phyloP scores from a whole-genome alignment of 116 monocot genomes.

The Zostera marina region DNA sequence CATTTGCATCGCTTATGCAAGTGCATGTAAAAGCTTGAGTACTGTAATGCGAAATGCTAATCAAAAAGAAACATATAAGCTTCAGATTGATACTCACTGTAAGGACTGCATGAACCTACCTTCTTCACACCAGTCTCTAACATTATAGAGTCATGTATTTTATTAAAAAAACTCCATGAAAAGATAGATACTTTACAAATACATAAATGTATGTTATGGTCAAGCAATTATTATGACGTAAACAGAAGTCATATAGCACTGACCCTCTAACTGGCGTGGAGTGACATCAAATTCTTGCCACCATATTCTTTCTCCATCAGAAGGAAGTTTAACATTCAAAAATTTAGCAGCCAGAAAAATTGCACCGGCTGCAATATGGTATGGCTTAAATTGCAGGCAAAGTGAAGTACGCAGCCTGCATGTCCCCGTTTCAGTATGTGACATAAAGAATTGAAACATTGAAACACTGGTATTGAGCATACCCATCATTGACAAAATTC shows the following conservation, averaged over 20 bases:
- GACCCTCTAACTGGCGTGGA: constrained; percentile 32
- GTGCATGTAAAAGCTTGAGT: too few relatives aligned
- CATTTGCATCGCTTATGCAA: too few relatives aligned
- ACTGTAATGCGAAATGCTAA: too few relatives aligned
- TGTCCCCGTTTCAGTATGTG: constrained; percentile 4
- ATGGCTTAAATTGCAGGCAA: constrained; percentile 32
- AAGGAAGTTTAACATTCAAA: constrained; percentile 29
- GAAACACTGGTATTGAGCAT: constrained; percentile 5
- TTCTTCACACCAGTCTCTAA: not conserved
- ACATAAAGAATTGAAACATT: constrained; percentile 1
- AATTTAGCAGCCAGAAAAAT: constrained; percentile 36
- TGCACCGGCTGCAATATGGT: constrained; percentile 36
- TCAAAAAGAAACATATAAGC: too few relatives aligned
- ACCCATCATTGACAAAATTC: constrained; percentile 42
- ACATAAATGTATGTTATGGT: not conserved
- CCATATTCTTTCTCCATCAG: constrained; percentile 27
- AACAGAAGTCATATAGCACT: not conserved
- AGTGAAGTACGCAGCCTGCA: constrained; percentile 38
- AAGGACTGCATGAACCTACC: too few relatives aligned
- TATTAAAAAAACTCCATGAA: not conserved
- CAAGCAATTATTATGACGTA: not conserved
- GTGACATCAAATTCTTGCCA: constrained; percentile 44
- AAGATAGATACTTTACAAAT: not conserved
- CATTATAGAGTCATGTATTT: not conserved
- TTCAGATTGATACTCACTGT: too few relatives aligned